Evolutionary conservation across 768 basidiomycete species (phyloP).

Genomic region (Kondoa subrosea): DNA sequence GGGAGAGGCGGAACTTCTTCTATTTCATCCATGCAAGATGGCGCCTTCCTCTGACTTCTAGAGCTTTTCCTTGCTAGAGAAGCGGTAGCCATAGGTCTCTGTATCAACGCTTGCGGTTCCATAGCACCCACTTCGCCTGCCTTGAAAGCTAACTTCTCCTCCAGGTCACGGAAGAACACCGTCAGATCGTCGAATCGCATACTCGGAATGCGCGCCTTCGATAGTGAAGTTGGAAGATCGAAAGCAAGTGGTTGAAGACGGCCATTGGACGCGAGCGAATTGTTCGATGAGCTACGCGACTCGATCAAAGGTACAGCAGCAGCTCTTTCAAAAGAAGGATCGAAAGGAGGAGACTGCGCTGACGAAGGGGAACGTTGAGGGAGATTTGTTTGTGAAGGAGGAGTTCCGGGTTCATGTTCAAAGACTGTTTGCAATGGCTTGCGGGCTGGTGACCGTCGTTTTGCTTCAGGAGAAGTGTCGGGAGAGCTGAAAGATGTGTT

Average conservation of each 20-base stretch:
- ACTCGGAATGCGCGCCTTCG: background rate
- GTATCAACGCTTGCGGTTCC: background rate
- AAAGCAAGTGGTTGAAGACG: background rate
- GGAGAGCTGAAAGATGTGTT: background rate
- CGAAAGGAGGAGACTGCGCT: slow-evolving; percentile 5
- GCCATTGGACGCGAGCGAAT: background rate
- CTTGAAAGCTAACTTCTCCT: background rate
- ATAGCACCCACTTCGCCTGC: background rate
- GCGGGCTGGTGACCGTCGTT: background rate
- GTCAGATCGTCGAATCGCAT: slow-evolving; percentile 9
- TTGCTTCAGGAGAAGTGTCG: slow-evolving; percentile 6
- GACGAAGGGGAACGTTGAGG: background rate
- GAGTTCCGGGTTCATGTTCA: background rate
- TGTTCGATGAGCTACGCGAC: background rate
- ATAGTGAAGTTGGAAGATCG: background rate
- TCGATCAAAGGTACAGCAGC: slow-evolving; percentile 6
- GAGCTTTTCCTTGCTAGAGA: background rate
- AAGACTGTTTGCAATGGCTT: background rate
- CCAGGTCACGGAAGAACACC: slow-evolving; percentile 3
- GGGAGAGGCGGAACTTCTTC: background rate
- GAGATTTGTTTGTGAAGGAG: background rate
- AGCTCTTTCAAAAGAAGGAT: slow-evolving; percentile 1
- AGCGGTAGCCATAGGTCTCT: background rate
- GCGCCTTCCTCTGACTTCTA: background rate
- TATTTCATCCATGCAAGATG: background rate